Conservation (phyloP, 257 asterid species). For the Nicotiana knightiana region DNA sequence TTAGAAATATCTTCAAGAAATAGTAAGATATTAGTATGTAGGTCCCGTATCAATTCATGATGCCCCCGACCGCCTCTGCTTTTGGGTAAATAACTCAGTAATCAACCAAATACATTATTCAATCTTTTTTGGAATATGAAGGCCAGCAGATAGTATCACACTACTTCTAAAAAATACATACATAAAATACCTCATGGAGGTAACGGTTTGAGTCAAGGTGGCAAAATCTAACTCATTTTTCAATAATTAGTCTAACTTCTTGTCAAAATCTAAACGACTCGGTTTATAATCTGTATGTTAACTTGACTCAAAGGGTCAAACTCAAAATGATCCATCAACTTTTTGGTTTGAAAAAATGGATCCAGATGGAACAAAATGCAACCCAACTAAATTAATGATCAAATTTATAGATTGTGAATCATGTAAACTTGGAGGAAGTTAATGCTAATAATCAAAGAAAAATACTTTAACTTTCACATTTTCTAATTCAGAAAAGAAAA, state of each 20-base stretch:
- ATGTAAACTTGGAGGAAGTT: too few relatives aligned
- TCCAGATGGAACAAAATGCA: background rate
- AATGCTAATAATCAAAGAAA: too few relatives aligned
- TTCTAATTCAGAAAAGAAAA: background rate
- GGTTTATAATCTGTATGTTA: background rate
- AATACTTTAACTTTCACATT: background rate
- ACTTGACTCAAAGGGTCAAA: background rate
- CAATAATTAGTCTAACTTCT: background rate
- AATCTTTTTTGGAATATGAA: too few relatives aligned
- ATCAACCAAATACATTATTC: too few relatives aligned
- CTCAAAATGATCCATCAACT: background rate
- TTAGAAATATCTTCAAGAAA: too few relatives aligned
- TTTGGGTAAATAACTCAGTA: too few relatives aligned
- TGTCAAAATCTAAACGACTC: fast-evolving
- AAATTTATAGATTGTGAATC: too few relatives aligned
- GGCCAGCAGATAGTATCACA: too few relatives aligned
- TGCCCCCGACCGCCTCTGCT: too few relatives aligned
- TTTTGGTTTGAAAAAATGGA: background rate
- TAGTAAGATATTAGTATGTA: too few relatives aligned
- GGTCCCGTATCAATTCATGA: too few relatives aligned
- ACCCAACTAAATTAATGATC: background rate
- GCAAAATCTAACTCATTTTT: background rate
- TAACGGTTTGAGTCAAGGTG: background rate
- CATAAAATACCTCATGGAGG: background rate
- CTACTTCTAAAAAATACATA: too few relatives aligned